phyloP scores from a whole-genome alignment of 768 basidiomycete genomes.

The Tricholoma hemisulphureum region DNA sequence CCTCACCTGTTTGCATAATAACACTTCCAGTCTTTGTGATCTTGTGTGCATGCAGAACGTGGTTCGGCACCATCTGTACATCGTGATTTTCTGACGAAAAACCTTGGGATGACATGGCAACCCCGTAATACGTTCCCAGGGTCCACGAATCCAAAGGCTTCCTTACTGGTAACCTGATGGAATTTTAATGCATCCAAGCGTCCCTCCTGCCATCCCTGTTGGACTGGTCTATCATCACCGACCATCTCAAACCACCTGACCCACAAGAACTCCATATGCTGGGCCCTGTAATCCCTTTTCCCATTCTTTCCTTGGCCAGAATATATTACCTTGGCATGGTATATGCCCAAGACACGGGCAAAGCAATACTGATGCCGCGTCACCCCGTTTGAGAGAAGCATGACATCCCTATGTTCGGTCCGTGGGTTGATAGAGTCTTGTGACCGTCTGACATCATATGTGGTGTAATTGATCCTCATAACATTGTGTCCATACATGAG shows the following conservation, averaged over 20 bases:
- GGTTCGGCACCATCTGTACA: too few species aligned
- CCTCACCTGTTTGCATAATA: too few species aligned
- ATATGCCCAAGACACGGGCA: conserved; percentile 26
- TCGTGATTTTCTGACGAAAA: conserved; percentile 4
- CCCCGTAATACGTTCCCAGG: conserved; percentile 28
- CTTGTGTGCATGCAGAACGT: too few species aligned
- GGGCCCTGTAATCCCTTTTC: background rate
- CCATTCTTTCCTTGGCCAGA: background rate
- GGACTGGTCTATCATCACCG: too few species aligned
- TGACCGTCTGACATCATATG: too few species aligned
- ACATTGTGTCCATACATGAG: too few species aligned
- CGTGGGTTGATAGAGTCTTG: too few species aligned
- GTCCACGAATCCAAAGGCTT: conserved; percentile 38
- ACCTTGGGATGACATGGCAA: conserved; percentile 35
- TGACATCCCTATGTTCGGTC: conserved; percentile 34
- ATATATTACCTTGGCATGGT: too few species aligned
- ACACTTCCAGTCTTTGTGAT: too few species aligned
- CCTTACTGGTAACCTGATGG: conserved; percentile 11
- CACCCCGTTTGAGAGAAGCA: conserved; percentile 24
- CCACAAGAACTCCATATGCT: conserved; percentile 24
- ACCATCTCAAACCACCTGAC: too few species aligned
- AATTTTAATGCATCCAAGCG: conserved; percentile 24
- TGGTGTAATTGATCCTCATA: too few species aligned
- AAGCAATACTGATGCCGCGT: conserved; percentile 34
- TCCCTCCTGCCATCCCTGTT: too few species aligned